These are phyloP conservation scores for Aegilops tauschii DNA, from an alignment of 176 grass and related monocot genomes.

Conservation along the genomic window DNA sequence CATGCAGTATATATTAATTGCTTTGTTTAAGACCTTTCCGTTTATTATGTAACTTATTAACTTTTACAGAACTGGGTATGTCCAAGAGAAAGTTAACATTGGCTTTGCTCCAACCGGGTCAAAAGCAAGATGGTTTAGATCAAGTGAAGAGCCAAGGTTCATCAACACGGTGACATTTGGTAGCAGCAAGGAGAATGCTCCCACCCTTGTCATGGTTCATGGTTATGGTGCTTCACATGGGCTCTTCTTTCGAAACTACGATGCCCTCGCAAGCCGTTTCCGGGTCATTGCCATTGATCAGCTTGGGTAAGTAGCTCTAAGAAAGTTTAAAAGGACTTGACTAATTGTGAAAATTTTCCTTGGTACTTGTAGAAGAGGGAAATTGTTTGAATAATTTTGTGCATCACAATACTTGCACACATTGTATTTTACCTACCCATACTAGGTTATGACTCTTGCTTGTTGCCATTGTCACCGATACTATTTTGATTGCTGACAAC, in stretches of 20 bases:
- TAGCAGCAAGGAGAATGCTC: constrained; percentile 70
- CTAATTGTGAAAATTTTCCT: not conserved
- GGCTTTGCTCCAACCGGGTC: constrained; percentile 78
- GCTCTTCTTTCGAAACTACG: constrained; percentile 89
- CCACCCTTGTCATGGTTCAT: constrained; percentile 94
- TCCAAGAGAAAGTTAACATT: constrained; percentile 85
- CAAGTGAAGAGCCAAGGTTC: constrained; percentile 82
- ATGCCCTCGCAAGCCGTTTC: constrained; percentile 79
- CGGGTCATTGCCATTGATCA: constrained; percentile 92
- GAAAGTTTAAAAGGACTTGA: not conserved
- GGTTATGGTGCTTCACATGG: constrained; percentile 90
- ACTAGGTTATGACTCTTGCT: not conserved
- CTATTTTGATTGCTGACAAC: not conserved
- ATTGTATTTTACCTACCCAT: not conserved
- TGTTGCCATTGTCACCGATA: not conserved
- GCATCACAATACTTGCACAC: not conserved
- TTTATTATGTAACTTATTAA: not conserved
- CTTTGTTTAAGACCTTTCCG: too few species aligned
- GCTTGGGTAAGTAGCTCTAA: constrained; percentile 62
- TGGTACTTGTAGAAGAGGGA: not conserved
- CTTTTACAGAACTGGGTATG: constrained; percentile 58
- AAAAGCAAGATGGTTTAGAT: constrained; percentile 79
- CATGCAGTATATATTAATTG: too few species aligned
- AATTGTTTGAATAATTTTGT: not conserved
- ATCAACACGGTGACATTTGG: constrained; percentile 97